These are phyloP conservation scores for Olyra latifolia DNA, from an alignment of 176 grass and related monocot species.

Conservation along the genomic window DNA sequence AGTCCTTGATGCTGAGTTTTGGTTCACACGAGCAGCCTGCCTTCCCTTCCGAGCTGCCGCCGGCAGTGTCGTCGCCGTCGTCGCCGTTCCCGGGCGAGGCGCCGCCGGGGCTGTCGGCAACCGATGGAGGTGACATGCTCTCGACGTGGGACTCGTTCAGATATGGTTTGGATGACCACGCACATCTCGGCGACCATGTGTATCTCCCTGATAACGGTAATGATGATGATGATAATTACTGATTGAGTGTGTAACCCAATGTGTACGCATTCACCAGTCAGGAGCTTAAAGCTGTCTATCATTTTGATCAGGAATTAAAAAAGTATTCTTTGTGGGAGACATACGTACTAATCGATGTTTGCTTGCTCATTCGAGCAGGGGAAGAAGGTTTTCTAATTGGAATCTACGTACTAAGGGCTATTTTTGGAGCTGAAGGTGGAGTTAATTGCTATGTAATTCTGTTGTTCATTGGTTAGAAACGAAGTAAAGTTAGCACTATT, in stretches of 20 bases:
- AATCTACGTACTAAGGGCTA: not conserved
- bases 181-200: conserved; percentile 26
- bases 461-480: not conserved
- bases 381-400: not conserved
- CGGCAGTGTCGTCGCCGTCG: not conserved
- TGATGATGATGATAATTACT: conserved; percentile 23
- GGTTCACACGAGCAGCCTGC: conserved; percentile 19
- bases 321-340: conserved; percentile 2
- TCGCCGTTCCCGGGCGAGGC: not conserved
- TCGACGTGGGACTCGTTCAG: conserved; percentile 29
- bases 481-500: not conserved
- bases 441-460: not conserved
- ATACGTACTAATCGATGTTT: not conserved
- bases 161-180: conserved; percentile 32
- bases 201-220: conserved; percentile 31
- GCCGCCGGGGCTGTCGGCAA: not conserved
- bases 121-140: conserved; percentile 21
- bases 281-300: not conserved
- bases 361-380: not conserved
- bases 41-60: conserved; percentile 30
- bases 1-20: conserved; percentile 47
- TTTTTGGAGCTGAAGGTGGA: not conserved
- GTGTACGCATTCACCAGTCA: not conserved
- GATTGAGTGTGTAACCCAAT: not conserved
- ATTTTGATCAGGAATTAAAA: not conserved